phyloP scores from a whole-genome alignment of 108 stramenopile genomes.

The Cyclotella kingstonii region DNA sequence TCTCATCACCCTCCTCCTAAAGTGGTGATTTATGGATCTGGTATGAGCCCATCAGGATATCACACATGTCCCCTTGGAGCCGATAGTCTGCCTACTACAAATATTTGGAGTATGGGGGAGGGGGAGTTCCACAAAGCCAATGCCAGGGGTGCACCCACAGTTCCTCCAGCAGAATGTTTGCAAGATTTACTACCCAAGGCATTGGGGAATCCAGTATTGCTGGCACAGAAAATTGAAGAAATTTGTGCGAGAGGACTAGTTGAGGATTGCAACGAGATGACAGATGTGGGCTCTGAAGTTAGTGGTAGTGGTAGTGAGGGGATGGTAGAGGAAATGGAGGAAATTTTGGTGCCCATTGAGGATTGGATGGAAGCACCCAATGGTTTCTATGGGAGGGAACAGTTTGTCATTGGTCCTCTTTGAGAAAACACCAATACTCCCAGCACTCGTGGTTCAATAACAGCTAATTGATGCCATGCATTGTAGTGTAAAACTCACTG shows the following conservation, averaged over 20 bases:
- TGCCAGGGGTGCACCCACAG: constrained; percentile 25
- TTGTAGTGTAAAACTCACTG: too few species aligned
- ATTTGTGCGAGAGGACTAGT: constrained; percentile 59
- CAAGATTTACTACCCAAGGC: constrained; percentile 68
- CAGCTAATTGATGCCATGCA: too few species aligned
- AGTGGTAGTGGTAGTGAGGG: neutral
- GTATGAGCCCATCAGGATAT: constrained; percentile 26
- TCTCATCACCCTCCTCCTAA: constrained; percentile 28
- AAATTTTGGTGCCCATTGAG: constrained; percentile 61
- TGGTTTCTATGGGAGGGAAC: constrained; percentile 70
- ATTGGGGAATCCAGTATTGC: constrained; percentile 40
- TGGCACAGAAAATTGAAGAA: constrained; percentile 66
- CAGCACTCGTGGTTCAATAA: too few species aligned
- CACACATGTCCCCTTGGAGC: constrained; percentile 29
- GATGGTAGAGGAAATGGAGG: constrained; percentile 54
- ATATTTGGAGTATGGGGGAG: neutral
- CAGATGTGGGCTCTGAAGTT: neutral
- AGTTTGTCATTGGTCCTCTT: constrained; percentile 62
- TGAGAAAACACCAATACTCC: too few species aligned
- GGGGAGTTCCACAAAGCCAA: constrained; percentile 1
- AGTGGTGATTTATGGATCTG: constrained; percentile 53
- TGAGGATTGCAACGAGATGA: constrained; percentile 58
- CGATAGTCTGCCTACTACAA: constrained; percentile 19
- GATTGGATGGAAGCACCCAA: constrained; percentile 81
- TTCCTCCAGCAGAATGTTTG: constrained; percentile 46